phyloP scores from a whole-genome alignment of 495 filamentous ascomycete genomes.

The Penicillium herquei region DNA sequence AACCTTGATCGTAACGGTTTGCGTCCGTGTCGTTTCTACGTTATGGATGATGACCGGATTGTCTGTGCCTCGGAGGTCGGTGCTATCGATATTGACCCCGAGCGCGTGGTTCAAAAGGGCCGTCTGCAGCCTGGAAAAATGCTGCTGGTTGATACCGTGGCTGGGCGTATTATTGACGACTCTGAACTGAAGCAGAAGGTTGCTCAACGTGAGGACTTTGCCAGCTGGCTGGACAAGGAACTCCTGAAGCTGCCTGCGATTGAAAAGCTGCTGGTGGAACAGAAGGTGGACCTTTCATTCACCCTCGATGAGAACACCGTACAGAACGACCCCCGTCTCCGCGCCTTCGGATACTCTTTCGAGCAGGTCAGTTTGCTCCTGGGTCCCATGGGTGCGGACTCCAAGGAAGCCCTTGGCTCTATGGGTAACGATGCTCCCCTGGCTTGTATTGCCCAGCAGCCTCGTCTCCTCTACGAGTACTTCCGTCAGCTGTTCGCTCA shows the following conservation, averaged over 20 bases:
- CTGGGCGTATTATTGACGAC: slow-evolving; percentile 95
- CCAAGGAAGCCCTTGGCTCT: slow-evolving; percentile 98
- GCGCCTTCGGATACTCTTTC: slow-evolving; percentile 92
- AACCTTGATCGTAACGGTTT: slow-evolving; percentile 98
- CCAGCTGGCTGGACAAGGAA: slow-evolving; percentile 83
- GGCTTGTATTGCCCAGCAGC: slow-evolving; percentile 85
- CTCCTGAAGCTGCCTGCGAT: slow-evolving; percentile 81
- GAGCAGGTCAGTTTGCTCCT: slow-evolving; percentile 95
- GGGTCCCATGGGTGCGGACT: slow-evolving; percentile 96
- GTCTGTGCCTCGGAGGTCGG: slow-evolving; percentile 98
- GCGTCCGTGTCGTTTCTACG: slow-evolving; percentile 96
- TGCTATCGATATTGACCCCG: slow-evolving; percentile 87
- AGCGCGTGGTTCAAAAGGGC: slow-evolving; percentile 90
- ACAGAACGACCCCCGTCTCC: slow-evolving; percentile 81
- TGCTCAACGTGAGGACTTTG: slow-evolving; percentile 80
- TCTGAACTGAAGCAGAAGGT: slow-evolving; percentile 90
- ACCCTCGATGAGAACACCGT: slow-evolving; percentile 70
- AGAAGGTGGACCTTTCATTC: slow-evolving; percentile 61
- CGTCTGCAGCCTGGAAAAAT: slow-evolving; percentile 95
- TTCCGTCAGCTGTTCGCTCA: slow-evolving; percentile 99
- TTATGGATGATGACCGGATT: slow-evolving; percentile 97
- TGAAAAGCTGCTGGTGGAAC: slow-evolving; percentile 54
- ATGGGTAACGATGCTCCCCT: slow-evolving; percentile 99
- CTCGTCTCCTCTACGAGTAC: slow-evolving; percentile 93
- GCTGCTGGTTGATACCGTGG: slow-evolving; percentile 94